phyloP scores from a whole-genome alignment of 2,329 filamentous ascomycete species.

The Beauveria australis region DNA sequence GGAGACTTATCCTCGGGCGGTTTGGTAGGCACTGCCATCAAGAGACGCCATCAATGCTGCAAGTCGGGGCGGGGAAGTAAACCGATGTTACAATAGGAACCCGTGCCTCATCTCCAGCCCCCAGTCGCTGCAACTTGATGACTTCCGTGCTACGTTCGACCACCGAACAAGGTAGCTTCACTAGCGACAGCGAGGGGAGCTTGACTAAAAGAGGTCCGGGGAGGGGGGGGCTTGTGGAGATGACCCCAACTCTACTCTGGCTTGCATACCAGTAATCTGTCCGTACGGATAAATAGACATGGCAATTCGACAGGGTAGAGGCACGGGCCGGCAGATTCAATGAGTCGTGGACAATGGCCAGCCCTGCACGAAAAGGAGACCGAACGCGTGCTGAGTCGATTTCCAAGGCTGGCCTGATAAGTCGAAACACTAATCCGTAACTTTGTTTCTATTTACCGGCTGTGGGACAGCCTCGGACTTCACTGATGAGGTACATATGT shows the following conservation, averaged over 20 bases:
- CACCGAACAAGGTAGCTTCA: not conserved
- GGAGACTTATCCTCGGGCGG: not conserved
- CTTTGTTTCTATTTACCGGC: too few species aligned
- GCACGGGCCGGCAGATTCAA: not conserved
- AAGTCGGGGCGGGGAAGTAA: slow-evolving; percentile 3
- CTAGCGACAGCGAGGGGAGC: not conserved
- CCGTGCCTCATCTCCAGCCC: not conserved
- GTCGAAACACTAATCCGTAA: too few species aligned
- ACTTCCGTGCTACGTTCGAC: not conserved
- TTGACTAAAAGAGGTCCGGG: not conserved
- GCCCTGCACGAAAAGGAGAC: not conserved
- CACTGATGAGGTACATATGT: too few species aligned
- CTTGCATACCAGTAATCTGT: not conserved
- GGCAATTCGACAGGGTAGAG: not conserved
- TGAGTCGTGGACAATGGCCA: not conserved
- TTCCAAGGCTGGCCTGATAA: too few species aligned
- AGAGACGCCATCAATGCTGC: not conserved
- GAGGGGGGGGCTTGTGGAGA: not conserved
- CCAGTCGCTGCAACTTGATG: not conserved
- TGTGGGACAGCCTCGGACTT: too few species aligned
- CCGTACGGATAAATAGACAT: not conserved
- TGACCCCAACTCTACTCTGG: not conserved
- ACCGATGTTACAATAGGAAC: slow-evolving; percentile 4
- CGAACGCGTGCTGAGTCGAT: too few species aligned
- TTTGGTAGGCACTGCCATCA: not conserved